A percentile compares a stretch with the other conserved stretches of the same genome.
These are phyloP conservation scores for Mucor piriformis DNA, from an alignment of 371 early-diverging fungal species.

Conservation along the genomic window DNA sequence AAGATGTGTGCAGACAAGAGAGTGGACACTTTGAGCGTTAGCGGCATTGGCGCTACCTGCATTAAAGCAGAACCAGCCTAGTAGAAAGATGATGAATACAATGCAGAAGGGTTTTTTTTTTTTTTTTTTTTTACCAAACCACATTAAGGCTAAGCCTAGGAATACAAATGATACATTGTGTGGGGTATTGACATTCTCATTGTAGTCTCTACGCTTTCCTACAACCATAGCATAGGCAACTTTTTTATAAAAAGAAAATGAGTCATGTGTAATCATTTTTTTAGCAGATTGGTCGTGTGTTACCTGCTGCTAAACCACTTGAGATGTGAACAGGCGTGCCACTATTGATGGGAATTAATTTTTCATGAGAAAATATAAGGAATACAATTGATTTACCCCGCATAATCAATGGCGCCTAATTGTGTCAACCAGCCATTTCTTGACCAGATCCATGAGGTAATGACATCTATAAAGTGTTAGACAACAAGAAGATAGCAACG, in stretches of 20 bases:
- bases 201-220: slow-evolving; percentile 72
- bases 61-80: slow-evolving; percentile 41
- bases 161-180: slow-evolving; percentile 83
- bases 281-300: background rate
- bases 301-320: slow-evolving; percentile 73
- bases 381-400: slow-evolving; percentile 62
- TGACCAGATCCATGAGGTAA: slow-evolving; percentile 86
- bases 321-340: slow-evolving; percentile 87
- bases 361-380: too few species aligned
- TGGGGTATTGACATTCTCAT: slow-evolving; percentile 65
- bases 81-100: background rate
- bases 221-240: slow-evolving; percentile 80
- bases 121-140: slow-evolving; percentile 66
- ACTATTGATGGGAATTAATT: slow-evolving; percentile 27
- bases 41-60: slow-evolving; percentile 64
- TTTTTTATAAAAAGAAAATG: slow-evolving; percentile 1
- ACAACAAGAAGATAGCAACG: background rate
- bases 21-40: slow-evolving; percentile 73
- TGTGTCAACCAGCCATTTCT: slow-evolving; percentile 70
- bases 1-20: slow-evolving; percentile 72
- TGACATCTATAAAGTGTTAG: slow-evolving; percentile 44
- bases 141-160: slow-evolving; percentile 77
- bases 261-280: background rate
- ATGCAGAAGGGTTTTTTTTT: slow-evolving; percentile 24
- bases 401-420: slow-evolving; percentile 80